These are phyloP conservation scores for Fusarium anguioides DNA, from an alignment of 2,329 filamentous ascomycete genomes.

Conservation along the genomic window DNA sequence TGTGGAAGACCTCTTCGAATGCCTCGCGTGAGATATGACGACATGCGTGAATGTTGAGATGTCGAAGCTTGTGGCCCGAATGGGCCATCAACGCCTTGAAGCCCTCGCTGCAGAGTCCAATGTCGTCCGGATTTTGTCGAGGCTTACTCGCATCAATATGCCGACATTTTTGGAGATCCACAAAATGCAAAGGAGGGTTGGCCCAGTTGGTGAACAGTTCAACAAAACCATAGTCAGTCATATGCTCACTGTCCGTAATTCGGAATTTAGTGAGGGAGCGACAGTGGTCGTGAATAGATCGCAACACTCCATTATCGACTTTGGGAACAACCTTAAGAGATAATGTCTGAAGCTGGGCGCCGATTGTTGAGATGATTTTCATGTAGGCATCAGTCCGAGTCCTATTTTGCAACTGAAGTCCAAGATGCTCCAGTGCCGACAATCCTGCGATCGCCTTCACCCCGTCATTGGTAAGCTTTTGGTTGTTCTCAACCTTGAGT, in stretches of 20 bases:
- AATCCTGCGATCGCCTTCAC: constrained; percentile 73
- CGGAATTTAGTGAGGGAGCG: constrained; percentile 78
- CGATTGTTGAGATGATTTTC: constrained; percentile 70
- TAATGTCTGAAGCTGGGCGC: constrained; percentile 76
- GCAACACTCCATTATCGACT: constrained; percentile 75
- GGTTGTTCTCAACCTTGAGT: constrained; percentile 85
- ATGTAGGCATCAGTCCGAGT: constrained; percentile 69
- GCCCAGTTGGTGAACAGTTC: constrained; percentile 80
- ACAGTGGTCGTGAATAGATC: constrained; percentile 77
- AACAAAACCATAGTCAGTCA: constrained; percentile 80
- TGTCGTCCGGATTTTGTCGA: constrained; percentile 69
- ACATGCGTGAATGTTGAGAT: constrained; percentile 84
- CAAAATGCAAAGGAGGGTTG: constrained; percentile 75
- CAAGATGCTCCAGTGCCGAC: constrained; percentile 75
- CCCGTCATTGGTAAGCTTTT: constrained; percentile 74
- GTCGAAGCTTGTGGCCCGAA: constrained; percentile 73
- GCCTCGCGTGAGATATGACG: constrained; percentile 80
- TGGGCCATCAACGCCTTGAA: constrained; percentile 88
- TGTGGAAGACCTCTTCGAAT: constrained; percentile 78
- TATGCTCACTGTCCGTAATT: constrained; percentile 78
- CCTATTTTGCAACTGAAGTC: constrained; percentile 72
- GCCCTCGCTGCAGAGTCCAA: constrained; percentile 80
- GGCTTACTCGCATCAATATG: constrained; percentile 78
- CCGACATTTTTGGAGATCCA: constrained; percentile 83
- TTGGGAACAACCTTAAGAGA: constrained; percentile 77